These are phyloP conservation scores for Blumeria graminis DNA, from an alignment of 2,329 filamentous ascomycete genomes.

Conservation along the genomic window DNA sequence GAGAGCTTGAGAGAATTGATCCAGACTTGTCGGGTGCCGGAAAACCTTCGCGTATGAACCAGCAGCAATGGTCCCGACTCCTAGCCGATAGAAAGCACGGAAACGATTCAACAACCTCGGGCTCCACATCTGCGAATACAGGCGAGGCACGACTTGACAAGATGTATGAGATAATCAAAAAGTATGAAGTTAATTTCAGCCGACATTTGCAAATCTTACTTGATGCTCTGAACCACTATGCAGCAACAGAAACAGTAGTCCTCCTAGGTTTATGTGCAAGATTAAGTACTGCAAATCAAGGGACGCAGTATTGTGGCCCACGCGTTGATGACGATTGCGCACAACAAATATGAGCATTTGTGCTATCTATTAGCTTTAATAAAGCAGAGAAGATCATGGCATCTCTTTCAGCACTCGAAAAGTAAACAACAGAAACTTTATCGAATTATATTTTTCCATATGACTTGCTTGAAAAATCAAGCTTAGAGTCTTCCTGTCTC, in stretches of 20 bases:
- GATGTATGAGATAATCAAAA: conserved; percentile 63
- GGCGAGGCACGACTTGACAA: conserved; percentile 15
- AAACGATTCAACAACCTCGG: conserved; percentile 12
- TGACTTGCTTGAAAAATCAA: too few relatives aligned
- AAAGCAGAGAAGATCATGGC: too few relatives aligned
- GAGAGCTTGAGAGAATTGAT: conserved; percentile 64
- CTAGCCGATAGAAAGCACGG: conserved; percentile 24
- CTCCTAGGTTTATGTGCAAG: conserved; percentile 69
- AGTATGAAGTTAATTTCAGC: conserved; percentile 86
- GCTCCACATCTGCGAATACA: conserved; percentile 4
- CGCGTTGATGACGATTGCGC: conserved; percentile 30
- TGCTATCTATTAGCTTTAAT: neutral
- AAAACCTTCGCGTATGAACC: conserved; percentile 33
- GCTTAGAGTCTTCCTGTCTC: too few relatives aligned
- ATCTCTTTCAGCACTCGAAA: too few relatives aligned
- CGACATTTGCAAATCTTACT: conserved; percentile 80
- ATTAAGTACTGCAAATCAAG: conserved; percentile 59
- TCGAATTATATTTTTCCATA: too few relatives aligned
- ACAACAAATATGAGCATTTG: conserved; percentile 5
- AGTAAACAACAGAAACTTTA: too few relatives aligned
- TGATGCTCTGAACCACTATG: conserved; percentile 89
- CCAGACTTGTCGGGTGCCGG: conserved; percentile 41
- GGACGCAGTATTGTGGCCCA: conserved; percentile 37
- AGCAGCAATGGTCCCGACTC: conserved; percentile 35
- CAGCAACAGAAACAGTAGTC: conserved; percentile 89